Conservation (phyloP, 495 filamentous ascomycete species). For the Penicillium paradoxum region DNA sequence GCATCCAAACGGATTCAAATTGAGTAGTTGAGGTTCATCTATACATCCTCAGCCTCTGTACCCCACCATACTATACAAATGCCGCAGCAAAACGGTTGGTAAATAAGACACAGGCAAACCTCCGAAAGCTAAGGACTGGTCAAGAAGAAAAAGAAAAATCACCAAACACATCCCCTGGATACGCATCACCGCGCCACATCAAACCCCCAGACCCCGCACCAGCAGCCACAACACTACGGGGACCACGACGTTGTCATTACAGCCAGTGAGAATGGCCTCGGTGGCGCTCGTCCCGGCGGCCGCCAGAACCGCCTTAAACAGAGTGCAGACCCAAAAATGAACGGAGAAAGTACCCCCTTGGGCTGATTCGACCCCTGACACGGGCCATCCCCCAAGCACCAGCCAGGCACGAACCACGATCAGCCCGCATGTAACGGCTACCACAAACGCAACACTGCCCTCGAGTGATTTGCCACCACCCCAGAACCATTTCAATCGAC, state of each 20-base stretch:
- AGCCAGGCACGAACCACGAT: constrained; percentile 72
- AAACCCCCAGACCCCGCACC: constrained; percentile 72
- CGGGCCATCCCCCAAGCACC: constrained; percentile 62
- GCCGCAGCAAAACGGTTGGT: not conserved
- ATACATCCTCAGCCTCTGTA: constrained; percentile 3
- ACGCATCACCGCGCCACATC: constrained; percentile 19
- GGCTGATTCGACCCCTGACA: constrained; percentile 24
- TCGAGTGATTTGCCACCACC: constrained; percentile 93
- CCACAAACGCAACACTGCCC: constrained; percentile 79
- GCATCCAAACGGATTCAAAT: constrained; percentile 2
- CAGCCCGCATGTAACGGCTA: constrained; percentile 71
- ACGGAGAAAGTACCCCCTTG: constrained; percentile 11
- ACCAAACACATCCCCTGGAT: constrained; percentile 4
- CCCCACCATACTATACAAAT: constrained; percentile 5
- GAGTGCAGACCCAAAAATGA: constrained; percentile 35
- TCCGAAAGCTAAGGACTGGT: not conserved
- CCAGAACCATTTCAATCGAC: constrained; percentile 91
- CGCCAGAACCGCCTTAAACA: constrained; percentile 60
- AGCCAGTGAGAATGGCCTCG: constrained; percentile 91
- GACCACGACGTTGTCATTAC: constrained; percentile 98
- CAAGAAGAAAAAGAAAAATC: not conserved
- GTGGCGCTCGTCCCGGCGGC: constrained; percentile 81
- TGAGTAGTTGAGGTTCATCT: not conserved
- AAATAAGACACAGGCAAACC: not conserved
- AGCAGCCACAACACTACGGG: constrained; percentile 91